These are phyloP conservation scores for Botrytis porri DNA, from an alignment of 2,329 filamentous ascomycete species.

Conservation along the genomic window DNA sequence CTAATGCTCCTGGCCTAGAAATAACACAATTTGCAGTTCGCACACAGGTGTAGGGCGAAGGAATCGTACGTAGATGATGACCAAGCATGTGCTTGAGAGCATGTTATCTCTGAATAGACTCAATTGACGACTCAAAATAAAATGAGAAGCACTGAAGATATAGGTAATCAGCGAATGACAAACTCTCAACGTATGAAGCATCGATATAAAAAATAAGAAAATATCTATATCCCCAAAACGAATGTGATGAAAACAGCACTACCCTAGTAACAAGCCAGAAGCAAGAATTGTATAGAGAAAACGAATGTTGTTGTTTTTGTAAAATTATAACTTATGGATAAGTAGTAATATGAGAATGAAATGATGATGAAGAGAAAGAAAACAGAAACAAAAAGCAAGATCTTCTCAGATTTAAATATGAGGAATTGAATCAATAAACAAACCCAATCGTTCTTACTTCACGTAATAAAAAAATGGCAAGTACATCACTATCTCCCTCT, in stretches of 20 bases:
- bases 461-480: neutral
- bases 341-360: neutral
- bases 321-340: neutral
- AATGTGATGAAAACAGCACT: neutral
- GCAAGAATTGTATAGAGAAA: neutral
- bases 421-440: neutral
- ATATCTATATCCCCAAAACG: neutral
- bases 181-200: neutral
- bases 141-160: too few relatives aligned
- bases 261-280: neutral
- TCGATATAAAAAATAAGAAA: neutral
- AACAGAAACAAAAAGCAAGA: neutral
- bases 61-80: too few relatives aligned
- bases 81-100: neutral
- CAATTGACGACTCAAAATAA: too few relatives aligned
- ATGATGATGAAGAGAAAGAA: neutral
- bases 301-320: neutral
- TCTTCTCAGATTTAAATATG: neutral
- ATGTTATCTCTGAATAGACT: too few relatives aligned
- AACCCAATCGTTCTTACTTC: neutral
- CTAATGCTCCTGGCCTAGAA: too few relatives aligned
- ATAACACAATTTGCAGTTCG: too few relatives aligned
- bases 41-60: too few relatives aligned
- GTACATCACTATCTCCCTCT: neutral
- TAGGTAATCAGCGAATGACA: neutral